Conservation (phyloP, 306 rosid species). For the Fagus crenata region DNA sequence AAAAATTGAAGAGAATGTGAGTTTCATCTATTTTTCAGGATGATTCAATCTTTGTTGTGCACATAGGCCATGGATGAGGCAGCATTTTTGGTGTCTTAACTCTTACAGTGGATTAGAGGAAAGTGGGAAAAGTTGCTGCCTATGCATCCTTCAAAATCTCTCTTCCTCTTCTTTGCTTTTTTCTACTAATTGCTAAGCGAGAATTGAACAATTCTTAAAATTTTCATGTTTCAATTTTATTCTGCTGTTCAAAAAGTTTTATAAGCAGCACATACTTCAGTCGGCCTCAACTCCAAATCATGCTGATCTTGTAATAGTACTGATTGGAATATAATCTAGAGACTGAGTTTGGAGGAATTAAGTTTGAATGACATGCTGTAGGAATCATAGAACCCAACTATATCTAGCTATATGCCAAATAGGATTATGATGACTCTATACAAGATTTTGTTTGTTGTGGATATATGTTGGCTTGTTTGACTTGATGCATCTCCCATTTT, state of each 20-base stretch:
- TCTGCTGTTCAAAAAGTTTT: no score
- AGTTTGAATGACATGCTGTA: no score
- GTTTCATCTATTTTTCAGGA: not conserved
- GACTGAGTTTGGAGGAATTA: not conserved
- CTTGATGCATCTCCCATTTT: conserved; percentile 11
- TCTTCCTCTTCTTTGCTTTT: not conserved
- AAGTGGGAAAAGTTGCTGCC: not conserved
- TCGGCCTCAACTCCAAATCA: no score
- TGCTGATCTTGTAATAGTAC: no score
- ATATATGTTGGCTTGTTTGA: conserved; percentile 4
- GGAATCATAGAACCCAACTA: not conserved
- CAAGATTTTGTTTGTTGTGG: not conserved
- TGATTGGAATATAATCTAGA: not conserved
- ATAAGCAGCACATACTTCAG: no score
- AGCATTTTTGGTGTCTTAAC: not conserved
- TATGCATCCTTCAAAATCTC: not conserved
- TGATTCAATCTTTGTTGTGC: not conserved
- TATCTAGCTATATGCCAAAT: not conserved
- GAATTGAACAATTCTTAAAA: no score
- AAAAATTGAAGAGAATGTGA: not conserved
- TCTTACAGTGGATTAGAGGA: not conserved
- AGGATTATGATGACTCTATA: not conserved
- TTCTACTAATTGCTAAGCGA: not conserved
- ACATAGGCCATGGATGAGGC: not conserved
- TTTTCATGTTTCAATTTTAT: no score